phyloP scores from a whole-genome alignment of 2,329 filamentous ascomycete genomes.

The Onygena corvina region DNA sequence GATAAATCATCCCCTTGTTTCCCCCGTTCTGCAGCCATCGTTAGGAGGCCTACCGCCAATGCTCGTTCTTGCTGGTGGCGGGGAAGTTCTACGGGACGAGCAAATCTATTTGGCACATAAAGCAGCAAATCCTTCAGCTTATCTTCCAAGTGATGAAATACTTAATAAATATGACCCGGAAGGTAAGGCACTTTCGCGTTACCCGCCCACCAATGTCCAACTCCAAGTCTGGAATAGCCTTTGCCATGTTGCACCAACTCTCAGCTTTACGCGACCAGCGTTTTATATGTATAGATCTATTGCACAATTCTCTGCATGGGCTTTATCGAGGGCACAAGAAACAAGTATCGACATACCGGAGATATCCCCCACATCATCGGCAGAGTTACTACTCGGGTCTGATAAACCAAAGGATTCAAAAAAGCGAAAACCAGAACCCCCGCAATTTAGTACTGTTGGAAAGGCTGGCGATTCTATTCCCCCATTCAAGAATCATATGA shows the following conservation, averaged over 20 bases:
- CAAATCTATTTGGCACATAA: slow-evolving; percentile 94
- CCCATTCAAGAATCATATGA: slow-evolving; percentile 73
- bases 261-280: slow-evolving; percentile 92
- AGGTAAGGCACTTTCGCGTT: slow-evolving; percentile 45
- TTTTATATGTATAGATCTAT: slow-evolving; percentile 93
- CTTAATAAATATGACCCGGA: slow-evolving; percentile 52
- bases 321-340: slow-evolving; percentile 68
- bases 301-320: slow-evolving; percentile 89
- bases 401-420: neutral
- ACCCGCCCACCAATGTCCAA: slow-evolving; percentile 78
- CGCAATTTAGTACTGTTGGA: slow-evolving; percentile 47
- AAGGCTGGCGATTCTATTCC: slow-evolving; percentile 76
- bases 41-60: slow-evolving; percentile 82
- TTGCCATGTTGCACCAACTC: slow-evolving; percentile 79
- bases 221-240: slow-evolving; percentile 93
- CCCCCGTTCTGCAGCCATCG: slow-evolving; percentile 74
- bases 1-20: slow-evolving; percentile 76
- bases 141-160: slow-evolving; percentile 54
- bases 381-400: neutral
- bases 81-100: slow-evolving; percentile 81
- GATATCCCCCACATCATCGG: slow-evolving; percentile 24
- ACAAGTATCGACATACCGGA: slow-evolving; percentile 68
- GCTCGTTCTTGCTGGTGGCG: slow-evolving; percentile 74
- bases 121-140: slow-evolving; percentile 68
- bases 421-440: slow-evolving; percentile 15